Conservation (phyloP, 495 filamentous ascomycete genomes). For the Cladorrhinum samala region DNA sequence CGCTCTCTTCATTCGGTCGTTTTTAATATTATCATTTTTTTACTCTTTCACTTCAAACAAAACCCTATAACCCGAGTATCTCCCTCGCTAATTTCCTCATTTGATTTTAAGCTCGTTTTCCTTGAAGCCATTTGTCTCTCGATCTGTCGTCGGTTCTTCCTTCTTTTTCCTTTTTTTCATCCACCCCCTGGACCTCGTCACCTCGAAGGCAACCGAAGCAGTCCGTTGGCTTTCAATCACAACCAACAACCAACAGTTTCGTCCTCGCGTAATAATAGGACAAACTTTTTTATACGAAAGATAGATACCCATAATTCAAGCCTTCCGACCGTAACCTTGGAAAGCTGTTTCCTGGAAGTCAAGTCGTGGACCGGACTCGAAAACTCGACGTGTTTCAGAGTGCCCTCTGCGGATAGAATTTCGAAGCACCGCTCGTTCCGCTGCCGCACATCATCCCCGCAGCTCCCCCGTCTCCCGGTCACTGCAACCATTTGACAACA, state of each 20-base stretch:
- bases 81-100: neutral
- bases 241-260: neutral
- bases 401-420: conserved; percentile 28
- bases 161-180: neutral
- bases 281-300: too few species aligned
- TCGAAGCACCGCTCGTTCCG: conserved; percentile 24
- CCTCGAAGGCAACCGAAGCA: too few species aligned
- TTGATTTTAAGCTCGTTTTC: neutral
- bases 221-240: neutral
- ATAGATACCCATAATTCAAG: neutral
- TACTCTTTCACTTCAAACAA: neutral
- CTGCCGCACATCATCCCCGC: conserved; percentile 20
- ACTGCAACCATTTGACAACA: conserved; percentile 8
- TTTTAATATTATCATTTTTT: neutral
- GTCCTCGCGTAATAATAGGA: too few species aligned
- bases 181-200: neutral
- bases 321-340: conserved; percentile 6
- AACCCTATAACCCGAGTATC: neutral
- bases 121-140: neutral
- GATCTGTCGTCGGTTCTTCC: neutral
- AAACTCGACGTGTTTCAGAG: conserved; percentile 42
- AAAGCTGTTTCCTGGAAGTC: conserved; percentile 15
- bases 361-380: conserved; percentile 28
- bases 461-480: conserved; percentile 1
- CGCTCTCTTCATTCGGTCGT: conserved; percentile 5